A percentile compares a stretch with the other conserved stretches of the same genome.
These are phyloP conservation scores for Carex cristatella DNA, from an alignment of 176 grass and related monocot species.

Conservation along the genomic window DNA sequence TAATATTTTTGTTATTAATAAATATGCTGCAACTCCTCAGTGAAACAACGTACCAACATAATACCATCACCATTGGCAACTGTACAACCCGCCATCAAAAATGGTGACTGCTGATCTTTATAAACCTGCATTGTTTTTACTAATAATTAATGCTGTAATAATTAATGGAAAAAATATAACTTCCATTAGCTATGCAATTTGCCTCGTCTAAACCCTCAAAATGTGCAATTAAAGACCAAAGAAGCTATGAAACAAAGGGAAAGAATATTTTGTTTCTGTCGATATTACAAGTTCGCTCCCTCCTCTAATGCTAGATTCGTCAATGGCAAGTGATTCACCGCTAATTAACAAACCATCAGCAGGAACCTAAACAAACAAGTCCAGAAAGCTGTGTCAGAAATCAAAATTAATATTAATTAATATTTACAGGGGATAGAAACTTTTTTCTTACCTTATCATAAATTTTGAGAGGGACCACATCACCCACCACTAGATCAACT, in stretches of 20 bases:
- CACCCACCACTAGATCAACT: slow-evolving; percentile 93
- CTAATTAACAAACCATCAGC: slow-evolving; percentile 80
- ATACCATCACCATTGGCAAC: slow-evolving; percentile 96
- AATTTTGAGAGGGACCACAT: slow-evolving; percentile 85
- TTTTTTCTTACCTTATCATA: slow-evolving; percentile 71
- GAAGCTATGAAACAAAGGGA: not conserved
- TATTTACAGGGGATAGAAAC: slow-evolving; percentile 13
- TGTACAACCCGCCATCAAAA: slow-evolving; percentile 96
- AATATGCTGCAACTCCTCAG: not conserved
- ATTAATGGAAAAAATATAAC: slow-evolving; percentile 15
- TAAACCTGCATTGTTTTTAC: slow-evolving; percentile 33
- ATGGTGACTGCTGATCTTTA: slow-evolving; percentile 78
- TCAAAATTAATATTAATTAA: slow-evolving; percentile 17
- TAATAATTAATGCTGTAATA: not conserved
- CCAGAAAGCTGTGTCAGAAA: slow-evolving; percentile 5
- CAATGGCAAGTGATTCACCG: slow-evolving; percentile 81
- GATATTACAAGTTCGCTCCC: slow-evolving; percentile 82
- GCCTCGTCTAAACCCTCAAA: not conserved
- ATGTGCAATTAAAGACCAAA: not conserved
- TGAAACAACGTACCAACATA: slow-evolving; percentile 69
- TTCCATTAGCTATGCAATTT: slow-evolving; percentile 14
- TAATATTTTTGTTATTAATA: not conserved
- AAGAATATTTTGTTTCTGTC: not conserved
- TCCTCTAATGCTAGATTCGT: slow-evolving; percentile 96
- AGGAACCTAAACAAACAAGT: slow-evolving; percentile 61